Conservation (phyloP, 208 protist genomes). For the Trichomonas tenax region DNA sequence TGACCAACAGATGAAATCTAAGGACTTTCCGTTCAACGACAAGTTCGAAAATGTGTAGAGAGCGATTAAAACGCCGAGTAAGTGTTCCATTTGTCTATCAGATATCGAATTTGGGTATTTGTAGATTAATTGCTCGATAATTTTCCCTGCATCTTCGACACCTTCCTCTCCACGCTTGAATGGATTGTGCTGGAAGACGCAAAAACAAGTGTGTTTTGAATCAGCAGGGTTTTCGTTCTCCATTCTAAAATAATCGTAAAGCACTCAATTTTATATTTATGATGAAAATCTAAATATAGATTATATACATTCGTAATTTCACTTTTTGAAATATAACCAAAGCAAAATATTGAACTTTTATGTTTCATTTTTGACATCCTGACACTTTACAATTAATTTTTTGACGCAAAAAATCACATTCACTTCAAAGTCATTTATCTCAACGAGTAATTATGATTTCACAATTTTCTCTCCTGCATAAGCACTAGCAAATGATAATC, state of each 20-base stretch:
- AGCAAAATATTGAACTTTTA: no score
- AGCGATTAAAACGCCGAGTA: background rate
- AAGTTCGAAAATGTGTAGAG: background rate
- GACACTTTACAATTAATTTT: no score
- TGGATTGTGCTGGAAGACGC: background rate
- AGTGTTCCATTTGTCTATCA: background rate
- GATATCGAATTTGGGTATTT: background rate
- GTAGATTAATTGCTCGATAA: background rate
- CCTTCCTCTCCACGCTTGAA: background rate
- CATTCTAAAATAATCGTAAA: background rate
- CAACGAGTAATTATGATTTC: no score
- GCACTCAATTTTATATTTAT: no score
- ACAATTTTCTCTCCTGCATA: no score
- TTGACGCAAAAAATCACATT: no score
- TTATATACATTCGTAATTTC: no score
- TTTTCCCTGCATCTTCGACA: background rate
- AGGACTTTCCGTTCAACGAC: background rate
- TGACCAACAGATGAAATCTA: background rate
- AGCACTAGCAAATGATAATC: no score
- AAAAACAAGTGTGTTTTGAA: background rate
- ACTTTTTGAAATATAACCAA: no score
- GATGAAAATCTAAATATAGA: no score
- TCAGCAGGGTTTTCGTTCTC: background rate
- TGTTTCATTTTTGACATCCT: no score
- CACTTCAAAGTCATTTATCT: no score